Conservation (phyloP, 805 yeast species). For the Komagataella pseudopastoris region DNA sequence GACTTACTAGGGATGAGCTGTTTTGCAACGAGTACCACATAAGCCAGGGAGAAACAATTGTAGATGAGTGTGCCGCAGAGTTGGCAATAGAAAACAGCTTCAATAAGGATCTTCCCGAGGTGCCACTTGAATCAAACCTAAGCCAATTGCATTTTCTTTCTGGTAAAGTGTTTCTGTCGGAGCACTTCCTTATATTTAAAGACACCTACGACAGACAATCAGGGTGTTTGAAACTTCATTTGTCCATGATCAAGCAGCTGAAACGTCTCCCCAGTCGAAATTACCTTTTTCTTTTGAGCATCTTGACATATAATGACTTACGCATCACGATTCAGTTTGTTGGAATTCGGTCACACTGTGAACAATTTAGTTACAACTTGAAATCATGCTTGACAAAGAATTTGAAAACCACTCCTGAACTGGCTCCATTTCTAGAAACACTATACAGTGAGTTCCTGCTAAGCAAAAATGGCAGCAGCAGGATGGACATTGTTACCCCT, state of each 20-base stretch:
- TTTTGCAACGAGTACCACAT: conserved; percentile 56
- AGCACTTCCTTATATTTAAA: conserved; percentile 62
- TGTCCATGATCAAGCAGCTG: conserved; percentile 70
- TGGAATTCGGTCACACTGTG: conserved; percentile 69
- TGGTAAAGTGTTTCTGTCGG: conserved; percentile 62
- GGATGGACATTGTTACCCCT: conserved; percentile 31
- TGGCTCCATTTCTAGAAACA: conserved; percentile 53
- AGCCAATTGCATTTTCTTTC: conserved; percentile 19
- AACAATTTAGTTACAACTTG: conserved; percentile 60
- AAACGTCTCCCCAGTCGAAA: conserved; percentile 72
- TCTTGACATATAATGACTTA: conserved; percentile 55
- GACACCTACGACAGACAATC: conserved; percentile 56
- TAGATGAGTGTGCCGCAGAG: conserved; percentile 61
- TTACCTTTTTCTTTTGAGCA: conserved; percentile 65
- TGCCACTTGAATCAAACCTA: conserved; percentile 1
- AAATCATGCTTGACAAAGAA: conserved; percentile 51
- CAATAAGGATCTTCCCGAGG: neutral
- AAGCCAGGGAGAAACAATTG: conserved; percentile 56
- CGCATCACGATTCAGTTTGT: conserved; percentile 57
- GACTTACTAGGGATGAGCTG: conserved; percentile 53
- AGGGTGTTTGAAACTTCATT: conserved; percentile 57
- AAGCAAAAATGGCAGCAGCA: conserved; percentile 36
- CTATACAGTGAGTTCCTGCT: conserved; percentile 80
- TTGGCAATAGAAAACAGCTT: conserved; percentile 19
- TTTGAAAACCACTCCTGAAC: conserved; percentile 41